A percentile compares a stretch with the other conserved stretches of the same genome.
Evolutionary conservation across 179 eudicot species (phyloP).

Genomic region (Beta lomatogona): DNA sequence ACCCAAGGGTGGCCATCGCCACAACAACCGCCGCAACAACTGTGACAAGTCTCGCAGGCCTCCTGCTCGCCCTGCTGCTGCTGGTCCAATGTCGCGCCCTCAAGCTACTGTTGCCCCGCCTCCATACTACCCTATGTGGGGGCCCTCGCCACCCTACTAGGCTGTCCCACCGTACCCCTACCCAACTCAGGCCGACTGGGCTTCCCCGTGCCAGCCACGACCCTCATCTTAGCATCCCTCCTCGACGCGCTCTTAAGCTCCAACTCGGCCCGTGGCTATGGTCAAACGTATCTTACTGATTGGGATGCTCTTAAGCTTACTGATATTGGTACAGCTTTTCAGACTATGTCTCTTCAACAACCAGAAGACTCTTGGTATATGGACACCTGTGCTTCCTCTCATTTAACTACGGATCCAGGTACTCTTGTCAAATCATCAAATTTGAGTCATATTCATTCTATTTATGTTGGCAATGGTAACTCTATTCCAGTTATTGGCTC

Average conservation of each 20-base stretch:
- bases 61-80: too few species aligned
- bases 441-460: background rate
- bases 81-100: too few species aligned
- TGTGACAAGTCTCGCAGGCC: too few species aligned
- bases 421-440: background rate
- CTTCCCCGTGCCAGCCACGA: background rate
- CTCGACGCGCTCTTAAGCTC: background rate
- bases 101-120: too few species aligned
- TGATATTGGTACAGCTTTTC: background rate
- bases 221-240: background rate
- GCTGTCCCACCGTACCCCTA: background rate
- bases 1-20: too few species aligned
- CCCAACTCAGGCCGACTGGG: background rate
- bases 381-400: conserved; percentile 5
- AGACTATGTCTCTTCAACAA: background rate
- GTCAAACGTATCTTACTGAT: too few species aligned
- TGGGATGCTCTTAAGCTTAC: background rate
- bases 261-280: background rate
- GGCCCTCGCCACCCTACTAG: background rate
- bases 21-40: too few species aligned
- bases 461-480: background rate
- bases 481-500: background rate
- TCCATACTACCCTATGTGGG: background rate
- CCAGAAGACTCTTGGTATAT: background rate
- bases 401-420: background rate